These are phyloP conservation scores for Lactuca sativa DNA, from an alignment of 129 eudicot genomes.

Conservation along the genomic window DNA sequence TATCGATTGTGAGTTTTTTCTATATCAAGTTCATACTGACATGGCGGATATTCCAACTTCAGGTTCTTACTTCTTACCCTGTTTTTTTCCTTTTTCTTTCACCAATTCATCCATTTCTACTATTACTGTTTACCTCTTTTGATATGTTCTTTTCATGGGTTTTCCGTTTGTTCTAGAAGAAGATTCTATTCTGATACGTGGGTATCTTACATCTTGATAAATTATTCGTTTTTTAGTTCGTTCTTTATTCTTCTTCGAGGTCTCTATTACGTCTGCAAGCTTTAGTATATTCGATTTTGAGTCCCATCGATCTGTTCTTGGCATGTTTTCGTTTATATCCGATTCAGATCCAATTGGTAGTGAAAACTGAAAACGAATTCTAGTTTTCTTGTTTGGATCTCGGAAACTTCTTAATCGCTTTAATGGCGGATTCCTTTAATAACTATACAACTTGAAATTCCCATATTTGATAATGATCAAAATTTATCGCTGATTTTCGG, in stretches of 20 bases:
- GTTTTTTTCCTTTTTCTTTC: slow-evolving; percentile 11
- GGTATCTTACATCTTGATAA: slow-evolving; percentile 10
- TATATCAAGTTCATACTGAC: slow-evolving; percentile 33
- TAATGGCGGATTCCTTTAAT: slow-evolving; percentile 4
- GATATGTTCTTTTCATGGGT: not conserved
- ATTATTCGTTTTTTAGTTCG: slow-evolving; percentile 5
- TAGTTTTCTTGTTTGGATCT: slow-evolving; percentile 16
- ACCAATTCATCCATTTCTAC: not conserved
- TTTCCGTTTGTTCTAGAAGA: not conserved
- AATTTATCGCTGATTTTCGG: slow-evolving; percentile 16
- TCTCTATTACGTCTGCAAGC: not conserved
- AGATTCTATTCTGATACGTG: not conserved
- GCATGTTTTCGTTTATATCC: slow-evolving; percentile 5
- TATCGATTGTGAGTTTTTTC: slow-evolving; percentile 16
- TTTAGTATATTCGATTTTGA: not conserved
- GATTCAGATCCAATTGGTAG: not conserved
- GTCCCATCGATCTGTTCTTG: slow-evolving; percentile 16
- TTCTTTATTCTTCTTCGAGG: not conserved
- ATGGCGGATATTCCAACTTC: slow-evolving; percentile 39
- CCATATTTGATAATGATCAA: slow-evolving; percentile 2
- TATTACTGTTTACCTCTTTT: not conserved
- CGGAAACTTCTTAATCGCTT: not conserved
- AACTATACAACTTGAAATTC: not conserved
- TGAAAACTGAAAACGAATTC: not conserved
- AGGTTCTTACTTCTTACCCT: slow-evolving; percentile 31